Evolutionary conservation across 2,329 filamentous ascomycete genomes (phyloP).

Genomic region (Sclerotinia subarctica): DNA sequence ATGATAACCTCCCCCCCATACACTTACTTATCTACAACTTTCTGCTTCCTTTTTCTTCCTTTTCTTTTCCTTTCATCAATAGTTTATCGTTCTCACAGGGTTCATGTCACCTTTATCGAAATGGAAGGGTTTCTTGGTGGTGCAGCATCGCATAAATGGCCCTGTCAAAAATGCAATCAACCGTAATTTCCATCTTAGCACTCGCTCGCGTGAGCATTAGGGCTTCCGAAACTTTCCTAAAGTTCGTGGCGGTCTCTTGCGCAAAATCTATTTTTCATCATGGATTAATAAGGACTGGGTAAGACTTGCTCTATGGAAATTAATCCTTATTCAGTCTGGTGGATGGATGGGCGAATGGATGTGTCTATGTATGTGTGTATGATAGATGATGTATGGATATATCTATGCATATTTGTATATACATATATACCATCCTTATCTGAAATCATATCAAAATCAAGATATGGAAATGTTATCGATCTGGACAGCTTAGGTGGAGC

Average conservation of each 20-base stretch:
- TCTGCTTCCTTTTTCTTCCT: background rate
- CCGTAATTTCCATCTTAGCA: conserved; percentile 11
- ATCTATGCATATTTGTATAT: no score
- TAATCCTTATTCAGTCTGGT: background rate
- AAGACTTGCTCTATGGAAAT: background rate
- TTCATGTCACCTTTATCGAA: background rate
- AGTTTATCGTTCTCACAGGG: background rate
- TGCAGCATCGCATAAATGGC: conserved; percentile 3
- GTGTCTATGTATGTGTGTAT: no score
- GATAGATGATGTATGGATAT: no score
- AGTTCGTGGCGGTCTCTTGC: background rate
- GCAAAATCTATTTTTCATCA: background rate
- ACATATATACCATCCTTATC: no score
- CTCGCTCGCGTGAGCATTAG: conserved; percentile 3
- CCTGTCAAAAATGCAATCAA: conserved; percentile 9
- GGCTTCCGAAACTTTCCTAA: conserved; percentile 5
- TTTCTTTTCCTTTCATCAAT: background rate
- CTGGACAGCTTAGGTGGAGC: background rate
- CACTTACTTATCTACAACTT: background rate
- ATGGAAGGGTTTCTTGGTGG: background rate
- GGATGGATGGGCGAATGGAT: no score
- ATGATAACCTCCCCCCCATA: background rate
- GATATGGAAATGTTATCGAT: no score
- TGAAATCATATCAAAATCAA: background rate
- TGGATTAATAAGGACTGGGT: background rate